phyloP scores from a whole-genome alignment of 2,329 filamentous ascomycete genomes.

The Orbilia brochopaga region DNA sequence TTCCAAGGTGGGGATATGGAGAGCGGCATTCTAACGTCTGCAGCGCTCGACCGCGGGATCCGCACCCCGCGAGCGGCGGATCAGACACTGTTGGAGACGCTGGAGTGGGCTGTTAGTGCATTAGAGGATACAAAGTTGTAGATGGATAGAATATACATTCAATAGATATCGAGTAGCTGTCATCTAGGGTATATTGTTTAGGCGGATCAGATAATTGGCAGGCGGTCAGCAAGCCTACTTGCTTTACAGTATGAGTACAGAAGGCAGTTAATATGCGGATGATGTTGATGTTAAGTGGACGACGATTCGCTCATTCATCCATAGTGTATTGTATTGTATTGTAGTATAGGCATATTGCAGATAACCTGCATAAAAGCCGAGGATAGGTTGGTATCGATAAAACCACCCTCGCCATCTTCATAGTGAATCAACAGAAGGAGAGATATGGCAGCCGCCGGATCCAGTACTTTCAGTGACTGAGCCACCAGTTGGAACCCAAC shows the following conservation, averaged over 20 bases:
- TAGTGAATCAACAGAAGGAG: not conserved
- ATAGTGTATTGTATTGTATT: too few species aligned
- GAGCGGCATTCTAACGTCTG: slow-evolving; percentile 63
- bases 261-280: too few species aligned
- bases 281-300: too few species aligned
- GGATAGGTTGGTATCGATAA: slow-evolving; percentile 52
- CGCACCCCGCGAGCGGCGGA: slow-evolving; percentile 64
- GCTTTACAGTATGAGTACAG: too few species aligned
- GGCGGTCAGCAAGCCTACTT: too few species aligned
- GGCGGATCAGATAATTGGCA: too few species aligned
- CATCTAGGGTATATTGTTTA: not conserved
- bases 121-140: slow-evolving; percentile 12
- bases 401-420: slow-evolving; percentile 40
- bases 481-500: slow-evolving; percentile 16
- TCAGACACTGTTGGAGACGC: slow-evolving; percentile 67
- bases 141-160: not conserved
- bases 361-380: slow-evolving; percentile 15
- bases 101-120: slow-evolving; percentile 70
- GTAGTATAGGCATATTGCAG: slow-evolving; percentile 22
- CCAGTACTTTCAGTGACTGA: not conserved
- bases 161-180: not conserved
- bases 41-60: slow-evolving; percentile 62
- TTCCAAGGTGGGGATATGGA: slow-evolving; percentile 73
- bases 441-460: not conserved
- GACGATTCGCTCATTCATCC: too few species aligned